Percentiles rank a stretch among this genome's conserved stretches.
phyloP scores from a whole-genome alignment of 805 yeast genomes.

The Candida rishiriensis region DNA sequence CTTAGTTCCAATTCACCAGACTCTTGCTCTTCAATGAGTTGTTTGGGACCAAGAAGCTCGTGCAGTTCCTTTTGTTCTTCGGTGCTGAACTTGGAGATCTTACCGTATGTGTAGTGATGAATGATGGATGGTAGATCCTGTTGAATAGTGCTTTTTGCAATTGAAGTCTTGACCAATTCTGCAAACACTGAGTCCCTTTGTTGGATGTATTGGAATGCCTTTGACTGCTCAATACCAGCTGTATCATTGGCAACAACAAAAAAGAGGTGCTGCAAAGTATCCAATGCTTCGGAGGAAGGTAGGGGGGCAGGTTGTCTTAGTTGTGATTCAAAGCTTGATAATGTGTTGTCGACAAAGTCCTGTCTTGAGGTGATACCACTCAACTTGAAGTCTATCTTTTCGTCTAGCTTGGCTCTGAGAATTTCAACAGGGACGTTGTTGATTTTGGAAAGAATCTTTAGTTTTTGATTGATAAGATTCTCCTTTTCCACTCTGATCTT shows the following conservation, averaged over 20 bases:
- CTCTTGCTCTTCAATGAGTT: neutral
- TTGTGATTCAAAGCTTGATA: slow-evolving; percentile 14
- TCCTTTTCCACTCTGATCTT: slow-evolving; percentile 17
- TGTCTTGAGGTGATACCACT: slow-evolving; percentile 2
- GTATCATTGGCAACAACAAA: slow-evolving; percentile 12
- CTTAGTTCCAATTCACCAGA: neutral
- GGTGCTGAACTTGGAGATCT: slow-evolving; percentile 11
- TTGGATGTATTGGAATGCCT: slow-evolving; percentile 16
- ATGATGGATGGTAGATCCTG: neutral
- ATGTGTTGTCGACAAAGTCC: slow-evolving; percentile 9
- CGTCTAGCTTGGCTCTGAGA: slow-evolving; percentile 17
- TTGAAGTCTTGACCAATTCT: slow-evolving; percentile 9
- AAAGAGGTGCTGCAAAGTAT: slow-evolving; percentile 19
- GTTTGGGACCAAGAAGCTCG: neutral
- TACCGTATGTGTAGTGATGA: slow-evolving; percentile 3
- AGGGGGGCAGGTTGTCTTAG: slow-evolving; percentile 9
- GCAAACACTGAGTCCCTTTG: slow-evolving; percentile 20
- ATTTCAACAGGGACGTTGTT: slow-evolving; percentile 17
- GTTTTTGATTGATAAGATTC: slow-evolving; percentile 21
- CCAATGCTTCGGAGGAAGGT: slow-evolving; percentile 2
- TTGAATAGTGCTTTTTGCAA: slow-evolving; percentile 3
- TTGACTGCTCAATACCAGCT: slow-evolving; percentile 16
- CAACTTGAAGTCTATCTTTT: slow-evolving; percentile 15
- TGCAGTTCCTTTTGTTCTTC: slow-evolving; percentile 8
- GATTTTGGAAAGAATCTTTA: slow-evolving; percentile 19